Conservation (phyloP, 2,329 filamentous ascomycete genomes). For the Macrophomina tecta region DNA sequence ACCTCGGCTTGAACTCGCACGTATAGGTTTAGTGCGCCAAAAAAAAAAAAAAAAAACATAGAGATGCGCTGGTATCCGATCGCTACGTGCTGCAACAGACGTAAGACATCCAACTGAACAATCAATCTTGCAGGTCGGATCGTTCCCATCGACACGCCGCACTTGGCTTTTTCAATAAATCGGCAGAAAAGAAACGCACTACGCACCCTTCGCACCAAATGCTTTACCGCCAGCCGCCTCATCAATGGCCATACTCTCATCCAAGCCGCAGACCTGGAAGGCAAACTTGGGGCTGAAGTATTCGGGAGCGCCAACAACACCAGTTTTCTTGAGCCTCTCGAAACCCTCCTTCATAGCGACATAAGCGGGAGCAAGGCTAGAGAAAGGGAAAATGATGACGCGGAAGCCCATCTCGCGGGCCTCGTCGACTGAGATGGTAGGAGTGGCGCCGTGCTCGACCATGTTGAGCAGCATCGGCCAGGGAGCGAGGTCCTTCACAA, state of each 20-base stretch:
- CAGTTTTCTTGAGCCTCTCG: conserved; percentile 48
- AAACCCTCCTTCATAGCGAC: conserved; percentile 49
- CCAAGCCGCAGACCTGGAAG: conserved; percentile 60
- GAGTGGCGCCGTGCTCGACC: conserved; percentile 58
- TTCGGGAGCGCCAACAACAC: conserved; percentile 48
- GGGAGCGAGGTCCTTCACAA: conserved; percentile 44
- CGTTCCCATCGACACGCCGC: not conserved
- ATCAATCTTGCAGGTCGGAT: conserved; percentile 13
- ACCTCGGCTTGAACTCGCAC: not conserved
- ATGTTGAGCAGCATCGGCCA: conserved; percentile 53
- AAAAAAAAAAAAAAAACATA: too few relatives aligned
- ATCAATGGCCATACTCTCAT: conserved; percentile 59
- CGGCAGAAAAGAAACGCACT: not conserved
- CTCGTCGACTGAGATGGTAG: conserved; percentile 59
- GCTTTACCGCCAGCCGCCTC: conserved; percentile 50
- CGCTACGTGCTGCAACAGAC: not conserved
- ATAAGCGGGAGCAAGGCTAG: conserved; percentile 56
- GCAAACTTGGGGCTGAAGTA: conserved; percentile 53
- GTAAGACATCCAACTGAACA: not conserved
- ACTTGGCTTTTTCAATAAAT: not conserved
- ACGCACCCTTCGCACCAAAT: conserved; percentile 30
- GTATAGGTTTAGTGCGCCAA: not conserved
- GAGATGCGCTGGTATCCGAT: not conserved
- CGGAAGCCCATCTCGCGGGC: conserved; percentile 63
- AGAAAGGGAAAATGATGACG: conserved; percentile 64